These are phyloP conservation scores for Sporothrix euskadiensis DNA, from an alignment of 2,329 filamentous ascomycete species.

Conservation along the genomic window DNA sequence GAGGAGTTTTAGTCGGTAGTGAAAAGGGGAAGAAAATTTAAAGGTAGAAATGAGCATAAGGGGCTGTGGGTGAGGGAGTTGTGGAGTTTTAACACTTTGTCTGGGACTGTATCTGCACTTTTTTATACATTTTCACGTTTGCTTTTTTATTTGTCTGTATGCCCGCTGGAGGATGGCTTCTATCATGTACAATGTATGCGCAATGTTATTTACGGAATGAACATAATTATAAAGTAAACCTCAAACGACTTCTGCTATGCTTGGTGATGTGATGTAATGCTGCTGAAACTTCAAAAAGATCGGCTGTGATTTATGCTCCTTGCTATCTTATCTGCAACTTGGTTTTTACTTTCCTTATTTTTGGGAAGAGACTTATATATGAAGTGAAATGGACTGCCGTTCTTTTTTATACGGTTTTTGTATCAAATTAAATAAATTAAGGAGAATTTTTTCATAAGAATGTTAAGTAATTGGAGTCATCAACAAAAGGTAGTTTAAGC, in stretches of 20 bases:
- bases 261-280: not conserved
- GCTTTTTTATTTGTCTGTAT: not conserved
- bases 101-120: not conserved
- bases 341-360: not conserved
- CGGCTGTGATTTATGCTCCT: too few species aligned
- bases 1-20: slow-evolving; percentile 56
- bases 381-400: not conserved
- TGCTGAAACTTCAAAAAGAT: too few species aligned
- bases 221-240: not conserved
- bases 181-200: slow-evolving; percentile 13
- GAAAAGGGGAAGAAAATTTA: not conserved
- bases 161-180: not conserved
- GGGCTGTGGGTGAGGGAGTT: not conserved
- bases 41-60: not conserved
- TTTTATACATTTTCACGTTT: slow-evolving; percentile 14
- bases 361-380: not conserved
- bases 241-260: not conserved
- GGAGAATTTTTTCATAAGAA: too few species aligned
- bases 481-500: too few species aligned
- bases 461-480: too few species aligned
- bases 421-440: not conserved
- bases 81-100: not conserved
- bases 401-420: not conserved
- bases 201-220: slow-evolving; percentile 13
- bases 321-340: too few species aligned